Evolutionary conservation across 2,329 filamentous ascomycete species (phyloP), one percentile per base, ranked within the genome.

Genomic region (Hirsutella thompsonii): DNA sequence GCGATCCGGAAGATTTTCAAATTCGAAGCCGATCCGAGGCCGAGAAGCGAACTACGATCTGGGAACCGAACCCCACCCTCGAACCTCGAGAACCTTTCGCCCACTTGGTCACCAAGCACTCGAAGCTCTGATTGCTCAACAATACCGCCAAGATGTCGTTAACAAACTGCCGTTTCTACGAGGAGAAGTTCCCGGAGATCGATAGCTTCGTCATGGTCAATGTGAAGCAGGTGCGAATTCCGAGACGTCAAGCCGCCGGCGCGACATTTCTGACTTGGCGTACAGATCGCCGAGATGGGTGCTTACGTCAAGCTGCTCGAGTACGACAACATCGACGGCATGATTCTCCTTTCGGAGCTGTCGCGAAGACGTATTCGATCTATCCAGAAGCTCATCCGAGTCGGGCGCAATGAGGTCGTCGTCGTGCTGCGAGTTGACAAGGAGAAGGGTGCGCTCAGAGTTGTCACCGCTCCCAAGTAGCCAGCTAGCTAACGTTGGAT

Each of bases 171-270:
- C 87, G 88, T 58, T 95, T 93, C 68, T 95, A 94, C 65, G 88
- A 94, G 75, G 87, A 94, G 70, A 94, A 94, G 68, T 95, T 83
- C 48, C 60, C 62, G 54, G 92, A 96, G 75, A 90, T 98, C 62
- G 92, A 98, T 69, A 94, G 87, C 74, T 96, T 95, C 69, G 93
- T 98, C 62, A 98, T 98, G 92, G 92, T 98, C 63, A 98, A 96
- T 67, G 92, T 96, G 57, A 94, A 94, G 78, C 88, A 94, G 81
- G 84, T 89, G 61, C 48, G 74, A 58, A 43, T 42, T 41, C 43
- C 20, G 37, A 36, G 41, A 13, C 14, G 20, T 10, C 18, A 20
- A 5, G 10, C 19, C 34, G 16, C 35, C 6, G 4, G 10, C 20
- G 23, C 23, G 8, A 35, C 29, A 11, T n/a, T 8, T 30, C 35